These are phyloP conservation scores for Geranomyces variabilis DNA, from an alignment of 192 early-diverging fungal species.

Conservation along the genomic window DNA sequence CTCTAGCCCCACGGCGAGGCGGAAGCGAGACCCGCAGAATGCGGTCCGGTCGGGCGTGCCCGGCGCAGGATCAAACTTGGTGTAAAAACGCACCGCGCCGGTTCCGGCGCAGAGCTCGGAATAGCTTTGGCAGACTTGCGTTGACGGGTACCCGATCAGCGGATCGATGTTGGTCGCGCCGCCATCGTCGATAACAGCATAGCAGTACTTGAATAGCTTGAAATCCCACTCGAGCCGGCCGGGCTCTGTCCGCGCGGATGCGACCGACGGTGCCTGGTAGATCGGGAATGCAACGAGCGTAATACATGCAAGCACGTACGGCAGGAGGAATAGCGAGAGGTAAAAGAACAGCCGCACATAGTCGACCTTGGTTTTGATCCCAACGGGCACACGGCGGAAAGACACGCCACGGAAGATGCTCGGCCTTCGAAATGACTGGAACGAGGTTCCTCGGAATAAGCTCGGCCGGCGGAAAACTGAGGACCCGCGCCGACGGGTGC, in stretches of 20 bases:
- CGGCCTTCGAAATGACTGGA: conserved; percentile 1
- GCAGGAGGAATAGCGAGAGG: conserved; percentile 22
- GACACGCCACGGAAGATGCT: neutral
- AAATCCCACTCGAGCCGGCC: conserved; percentile 16
- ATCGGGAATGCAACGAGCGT: neutral
- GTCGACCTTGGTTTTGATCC: conserved; percentile 18
- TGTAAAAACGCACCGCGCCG: neutral
- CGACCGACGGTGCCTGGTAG: neutral
- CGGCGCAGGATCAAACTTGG: conserved; percentile 15
- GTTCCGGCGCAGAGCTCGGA: conserved; percentile 6
- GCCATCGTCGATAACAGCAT: conserved; percentile 16
- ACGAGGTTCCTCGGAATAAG: conserved; percentile 8
- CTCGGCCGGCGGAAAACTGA: conserved; percentile 1
- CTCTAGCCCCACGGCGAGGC: neutral
- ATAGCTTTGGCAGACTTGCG: conserved; percentile 6
- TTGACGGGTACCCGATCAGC: conserved; percentile 8
- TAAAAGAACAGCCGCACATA: conserved; percentile 19
- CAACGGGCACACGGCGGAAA: conserved; percentile 11
- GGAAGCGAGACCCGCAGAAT: conserved; percentile 15
- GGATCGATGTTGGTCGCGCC: neutral
- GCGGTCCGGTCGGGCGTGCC: conserved; percentile 6
- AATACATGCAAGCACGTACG: conserved; percentile 11
- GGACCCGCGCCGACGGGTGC: too few species aligned
- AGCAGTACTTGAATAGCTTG: conserved; percentile 13
- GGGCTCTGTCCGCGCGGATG: neutral